Evolutionary conservation across 805 yeast genomes (phyloP), one percentile per base, ranked within the genome.

Genomic region (Grigorovia yakushimaensis): DNA sequence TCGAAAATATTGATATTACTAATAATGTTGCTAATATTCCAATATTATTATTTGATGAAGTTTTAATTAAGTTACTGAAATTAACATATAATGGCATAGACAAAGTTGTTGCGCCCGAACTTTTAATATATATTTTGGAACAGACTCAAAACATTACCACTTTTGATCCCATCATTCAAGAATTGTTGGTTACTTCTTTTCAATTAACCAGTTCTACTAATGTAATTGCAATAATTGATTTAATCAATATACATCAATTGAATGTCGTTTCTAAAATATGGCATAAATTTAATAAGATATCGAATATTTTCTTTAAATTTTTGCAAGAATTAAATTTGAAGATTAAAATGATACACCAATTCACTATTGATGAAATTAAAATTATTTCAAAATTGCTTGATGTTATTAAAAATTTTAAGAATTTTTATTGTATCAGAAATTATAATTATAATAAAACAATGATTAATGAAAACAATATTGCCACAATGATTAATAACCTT

Each of bases 231-330:
- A 11, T 41, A 11, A 18, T 9, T 27, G 37, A 27, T 4, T 4
- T 13, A 10, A 41, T 41, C 5, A 27, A 30, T 1, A n/a, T 41
- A 18, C 18, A 30, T 27, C 42, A 46, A 38, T 21, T 50, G 15
- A 30, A 17, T 2, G 42, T 47, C 4, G 44, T 49, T 9, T 52
- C 59, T 1, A 38, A 42, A 20, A 46, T 44, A 22, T 57, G 60
- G 60, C 55, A 51, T 42, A 51, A 51, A 39, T 53, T 54, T 19
- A 47, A 43, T 19, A 20, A 38, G 15, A 13, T 30, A 18, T 36
- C 47, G 13, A 9, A 6, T 35, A 22, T 45, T 15, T 21, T 40
- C n/a, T 23, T 15, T 36, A n/a, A n/a, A 19, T 43, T 40, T 24
- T n/a, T 40, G 6, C 5, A n/a, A 7, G 18, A 23, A 23, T 20